Conservation (phyloP, 208 protist genomes). For the Leishmania turanica region DNA sequence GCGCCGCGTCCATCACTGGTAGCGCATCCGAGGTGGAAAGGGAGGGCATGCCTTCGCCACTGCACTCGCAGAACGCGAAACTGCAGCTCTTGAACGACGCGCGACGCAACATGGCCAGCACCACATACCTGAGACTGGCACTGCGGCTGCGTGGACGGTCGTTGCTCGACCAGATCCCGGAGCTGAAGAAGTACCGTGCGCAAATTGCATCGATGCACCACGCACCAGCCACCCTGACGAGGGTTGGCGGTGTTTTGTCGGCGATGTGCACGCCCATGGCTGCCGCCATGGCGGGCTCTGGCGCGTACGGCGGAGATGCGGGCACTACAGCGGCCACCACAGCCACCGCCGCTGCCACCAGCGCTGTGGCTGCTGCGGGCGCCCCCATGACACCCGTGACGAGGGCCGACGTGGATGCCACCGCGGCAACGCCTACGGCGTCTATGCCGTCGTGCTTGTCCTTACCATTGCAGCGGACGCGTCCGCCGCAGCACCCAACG, state of each 20-base stretch:
- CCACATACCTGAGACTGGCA: constrained; percentile 43
- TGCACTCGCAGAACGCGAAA: not conserved
- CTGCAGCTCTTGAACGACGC: constrained; percentile 29
- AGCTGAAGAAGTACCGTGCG: constrained; percentile 22
- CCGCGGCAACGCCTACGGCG: not conserved
- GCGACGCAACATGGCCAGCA: constrained; percentile 30
- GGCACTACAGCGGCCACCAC: not conserved
- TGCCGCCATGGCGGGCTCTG: not conserved
- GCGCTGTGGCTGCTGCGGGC: not conserved
- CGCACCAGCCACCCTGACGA: constrained; percentile 5
- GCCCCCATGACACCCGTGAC: not conserved
- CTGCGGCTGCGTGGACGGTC: constrained; percentile 42
- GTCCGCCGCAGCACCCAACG: not conserved
- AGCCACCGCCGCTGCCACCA: not conserved
- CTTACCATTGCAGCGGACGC: not conserved
- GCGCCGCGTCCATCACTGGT: not conserved
- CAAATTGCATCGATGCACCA: constrained; percentile 27
- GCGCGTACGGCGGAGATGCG: not conserved
- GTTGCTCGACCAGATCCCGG: constrained; percentile 34
- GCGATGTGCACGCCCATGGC: not conserved
- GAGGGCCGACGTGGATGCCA: not conserved
- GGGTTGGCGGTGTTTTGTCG: constrained; percentile 4
- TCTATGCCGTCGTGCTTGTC: not conserved
- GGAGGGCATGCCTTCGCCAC: not conserved
- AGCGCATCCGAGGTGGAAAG: not conserved